Conservation (phyloP, 2,329 filamentous ascomycete genomes). For the Periconia macrospinosa region DNA sequence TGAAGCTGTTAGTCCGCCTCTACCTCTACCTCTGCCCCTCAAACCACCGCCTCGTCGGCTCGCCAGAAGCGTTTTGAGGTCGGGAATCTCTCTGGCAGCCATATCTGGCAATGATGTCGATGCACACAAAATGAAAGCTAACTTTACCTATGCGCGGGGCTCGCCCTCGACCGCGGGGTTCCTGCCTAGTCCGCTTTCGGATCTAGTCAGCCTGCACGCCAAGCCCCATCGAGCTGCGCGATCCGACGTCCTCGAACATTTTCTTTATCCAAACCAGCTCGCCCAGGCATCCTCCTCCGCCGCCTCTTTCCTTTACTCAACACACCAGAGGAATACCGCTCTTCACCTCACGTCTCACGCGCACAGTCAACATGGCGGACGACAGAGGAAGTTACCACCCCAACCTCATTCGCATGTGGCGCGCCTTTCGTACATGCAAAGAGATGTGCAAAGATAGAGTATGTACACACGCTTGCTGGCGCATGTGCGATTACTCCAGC, state of each 20-base stretch:
- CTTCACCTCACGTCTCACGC: neutral
- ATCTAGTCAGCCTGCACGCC: slow-evolving; percentile 19
- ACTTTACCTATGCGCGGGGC: slow-evolving; percentile 28
- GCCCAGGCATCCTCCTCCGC: slow-evolving; percentile 5
- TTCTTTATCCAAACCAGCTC: slow-evolving; percentile 29
- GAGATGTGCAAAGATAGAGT: slow-evolving; percentile 94
- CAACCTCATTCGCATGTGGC: slow-evolving; percentile 71
- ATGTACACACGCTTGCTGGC: slow-evolving; percentile 42
- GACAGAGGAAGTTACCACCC: slow-evolving; percentile 23
- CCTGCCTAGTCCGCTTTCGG: slow-evolving; percentile 7
- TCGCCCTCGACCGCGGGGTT: slow-evolving; percentile 9
- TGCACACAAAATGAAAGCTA: slow-evolving; percentile 6
- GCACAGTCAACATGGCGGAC: slow-evolving; percentile 26
- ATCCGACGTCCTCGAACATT: slow-evolving; percentile 21
- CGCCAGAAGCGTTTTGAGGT: slow-evolving; percentile 66
- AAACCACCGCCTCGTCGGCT: slow-evolving; percentile 51
- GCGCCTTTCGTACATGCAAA: slow-evolving; percentile 88
- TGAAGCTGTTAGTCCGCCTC: slow-evolving; percentile 20
- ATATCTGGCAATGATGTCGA: slow-evolving; percentile 48
- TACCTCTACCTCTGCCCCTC: slow-evolving; percentile 53
- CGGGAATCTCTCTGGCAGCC: slow-evolving; percentile 76
- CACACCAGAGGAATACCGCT: slow-evolving; percentile 5
- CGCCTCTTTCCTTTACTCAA: slow-evolving; percentile 8
- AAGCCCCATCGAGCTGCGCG: slow-evolving; percentile 10
- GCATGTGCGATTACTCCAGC: slow-evolving; percentile 15